Evolutionary conservation across 2,329 filamentous ascomycete genomes (phyloP).

Genomic region (Diplocarpon rosae): DNA sequence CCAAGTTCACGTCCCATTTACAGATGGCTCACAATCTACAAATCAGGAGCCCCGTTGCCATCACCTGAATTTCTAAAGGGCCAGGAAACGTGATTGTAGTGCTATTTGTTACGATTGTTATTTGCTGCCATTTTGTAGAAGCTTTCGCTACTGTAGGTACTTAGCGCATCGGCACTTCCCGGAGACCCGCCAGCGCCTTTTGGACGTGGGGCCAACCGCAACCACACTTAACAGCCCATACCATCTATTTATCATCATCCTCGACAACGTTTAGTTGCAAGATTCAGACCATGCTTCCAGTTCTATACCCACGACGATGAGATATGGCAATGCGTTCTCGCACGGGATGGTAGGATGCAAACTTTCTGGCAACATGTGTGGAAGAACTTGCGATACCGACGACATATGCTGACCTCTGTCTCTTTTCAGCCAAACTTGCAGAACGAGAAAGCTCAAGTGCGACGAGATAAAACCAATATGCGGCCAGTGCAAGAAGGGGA

Average conservation of each 20-base stretch:
- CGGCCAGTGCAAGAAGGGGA: slow-evolving; percentile 46
- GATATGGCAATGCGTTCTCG: slow-evolving; percentile 27
- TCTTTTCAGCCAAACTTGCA: slow-evolving; percentile 39
- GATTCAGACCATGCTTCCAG: slow-evolving; percentile 8
- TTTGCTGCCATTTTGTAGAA: too few species aligned
- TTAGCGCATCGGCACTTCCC: too few species aligned
- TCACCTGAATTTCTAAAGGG: too few species aligned
- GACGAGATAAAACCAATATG: slow-evolving; percentile 51
- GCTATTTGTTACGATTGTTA: too few species aligned
- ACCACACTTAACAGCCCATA: neutral
- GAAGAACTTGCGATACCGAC: too few species aligned
- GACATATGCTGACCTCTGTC: slow-evolving; percentile 6
- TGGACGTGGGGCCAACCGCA: neutral
- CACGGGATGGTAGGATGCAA: slow-evolving; percentile 26
- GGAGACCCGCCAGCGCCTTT: too few species aligned
- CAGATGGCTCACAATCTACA: too few species aligned
- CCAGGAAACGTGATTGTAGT: too few species aligned
- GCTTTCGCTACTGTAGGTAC: too few species aligned
- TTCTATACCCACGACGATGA: slow-evolving; percentile 14
- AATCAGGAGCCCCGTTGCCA: too few species aligned
- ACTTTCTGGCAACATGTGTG: too few species aligned
- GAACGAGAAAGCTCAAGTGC: slow-evolving; percentile 52
- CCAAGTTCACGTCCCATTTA: too few species aligned
- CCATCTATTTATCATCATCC: neutral
- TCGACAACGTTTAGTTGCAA: neutral